Conservation (phyloP, 345 rosid species). For the Psidium friedrichsthalianum region DNA sequence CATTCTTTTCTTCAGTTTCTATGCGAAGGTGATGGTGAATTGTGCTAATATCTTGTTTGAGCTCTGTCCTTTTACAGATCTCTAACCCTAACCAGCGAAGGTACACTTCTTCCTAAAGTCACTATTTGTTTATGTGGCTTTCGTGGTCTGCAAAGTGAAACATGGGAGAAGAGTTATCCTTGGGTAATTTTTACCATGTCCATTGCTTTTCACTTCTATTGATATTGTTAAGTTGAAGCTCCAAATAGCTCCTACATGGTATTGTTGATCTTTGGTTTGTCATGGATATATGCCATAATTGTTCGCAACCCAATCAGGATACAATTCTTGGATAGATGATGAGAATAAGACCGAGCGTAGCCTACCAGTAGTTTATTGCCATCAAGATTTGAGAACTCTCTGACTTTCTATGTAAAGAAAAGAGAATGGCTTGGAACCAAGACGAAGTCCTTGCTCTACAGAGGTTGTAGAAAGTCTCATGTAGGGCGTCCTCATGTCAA, state of each 20-base stretch:
- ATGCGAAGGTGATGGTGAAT: not conserved
- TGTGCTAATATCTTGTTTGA: not conserved
- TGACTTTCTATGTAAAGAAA: not conserved
- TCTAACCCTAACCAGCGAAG: rapidly evolving
- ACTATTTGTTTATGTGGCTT: not conserved
- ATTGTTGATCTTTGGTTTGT: not conserved
- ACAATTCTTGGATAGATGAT: not conserved
- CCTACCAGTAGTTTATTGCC: not conserved
- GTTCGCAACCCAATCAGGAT: not conserved
- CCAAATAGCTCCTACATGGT: not conserved
- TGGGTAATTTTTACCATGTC: too few relatives aligned
- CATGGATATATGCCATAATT: not conserved
- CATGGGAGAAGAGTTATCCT: too few relatives aligned
- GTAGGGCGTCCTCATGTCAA: not conserved
- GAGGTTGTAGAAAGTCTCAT: not conserved
- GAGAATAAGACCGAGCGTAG: not conserved
- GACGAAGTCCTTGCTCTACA: not conserved
- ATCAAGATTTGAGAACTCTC: not conserved
- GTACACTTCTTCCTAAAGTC: not conserved
- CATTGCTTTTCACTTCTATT: not conserved
- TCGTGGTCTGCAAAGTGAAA: too few relatives aligned
- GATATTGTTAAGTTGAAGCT: not conserved
- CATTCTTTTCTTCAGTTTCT: not conserved
- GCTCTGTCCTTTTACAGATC: not conserved
- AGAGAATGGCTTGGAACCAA: not conserved